A percentile compares a stretch with the other conserved stretches of the same genome.
These are phyloP conservation scores for Coniella lustricola DNA, from an alignment of 2,329 filamentous ascomycete species.

Conservation along the genomic window DNA sequence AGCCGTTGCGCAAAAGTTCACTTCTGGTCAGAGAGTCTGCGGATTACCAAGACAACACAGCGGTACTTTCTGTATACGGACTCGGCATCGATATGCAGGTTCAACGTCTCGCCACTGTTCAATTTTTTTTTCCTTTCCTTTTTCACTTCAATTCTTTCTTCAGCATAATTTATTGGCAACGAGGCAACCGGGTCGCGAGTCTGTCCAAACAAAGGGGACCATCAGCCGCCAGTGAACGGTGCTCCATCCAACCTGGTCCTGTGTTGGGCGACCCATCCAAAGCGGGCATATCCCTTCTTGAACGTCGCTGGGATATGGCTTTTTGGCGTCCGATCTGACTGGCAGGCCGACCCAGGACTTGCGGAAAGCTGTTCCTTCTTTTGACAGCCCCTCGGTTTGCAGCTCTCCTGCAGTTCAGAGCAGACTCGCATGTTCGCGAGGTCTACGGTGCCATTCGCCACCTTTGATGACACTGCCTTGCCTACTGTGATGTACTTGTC, in stretches of 20 bases:
- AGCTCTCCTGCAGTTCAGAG: conserved; percentile 22
- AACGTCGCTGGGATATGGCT: conserved; percentile 1
- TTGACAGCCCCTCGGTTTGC: conserved; percentile 17
- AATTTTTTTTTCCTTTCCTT: neutral
- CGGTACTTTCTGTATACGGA: too few relatives aligned
- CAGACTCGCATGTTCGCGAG: conserved; percentile 29
- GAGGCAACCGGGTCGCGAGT: neutral
- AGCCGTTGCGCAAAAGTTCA: conserved; percentile 24
- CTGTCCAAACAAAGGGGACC: neutral
- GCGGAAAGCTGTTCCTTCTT: conserved; percentile 1
- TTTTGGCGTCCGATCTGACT: conserved; percentile 17
- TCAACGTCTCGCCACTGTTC: too few relatives aligned
- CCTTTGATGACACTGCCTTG: conserved; percentile 24
- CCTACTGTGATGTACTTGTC: neutral
- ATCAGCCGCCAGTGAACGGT: too few relatives aligned
- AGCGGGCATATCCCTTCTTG: conserved; percentile 31
- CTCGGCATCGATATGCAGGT: too few relatives aligned
- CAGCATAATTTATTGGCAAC: neutral
- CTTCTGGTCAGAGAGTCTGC: neutral
- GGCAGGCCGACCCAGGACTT: conserved; percentile 17
- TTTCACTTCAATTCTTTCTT: neutral
- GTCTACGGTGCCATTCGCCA: conserved; percentile 37
- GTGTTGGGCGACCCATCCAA: conserved; percentile 10
- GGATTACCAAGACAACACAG: too few relatives aligned
- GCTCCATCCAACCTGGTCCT: too few relatives aligned